These are phyloP conservation scores for Platanus orientalis DNA, from an alignment of 164 flowering plant genomes.

Conservation along the genomic window DNA sequence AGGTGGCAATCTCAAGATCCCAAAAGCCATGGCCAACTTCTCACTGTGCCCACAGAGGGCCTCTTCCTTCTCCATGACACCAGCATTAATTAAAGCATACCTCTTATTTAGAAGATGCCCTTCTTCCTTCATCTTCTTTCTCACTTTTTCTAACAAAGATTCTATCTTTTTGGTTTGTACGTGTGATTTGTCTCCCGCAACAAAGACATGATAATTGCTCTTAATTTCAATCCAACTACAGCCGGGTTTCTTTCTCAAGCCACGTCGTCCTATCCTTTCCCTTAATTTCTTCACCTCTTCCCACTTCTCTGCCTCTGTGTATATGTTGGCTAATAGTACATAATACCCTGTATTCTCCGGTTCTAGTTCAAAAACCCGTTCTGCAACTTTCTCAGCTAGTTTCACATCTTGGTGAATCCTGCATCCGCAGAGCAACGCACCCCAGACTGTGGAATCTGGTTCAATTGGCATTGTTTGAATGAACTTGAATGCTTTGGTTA, in stretches of 20 bases:
- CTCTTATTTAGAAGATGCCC: slow-evolving; percentile 28
- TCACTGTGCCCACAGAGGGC: slow-evolving; percentile 69
- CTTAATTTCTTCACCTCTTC: slow-evolving; percentile 45
- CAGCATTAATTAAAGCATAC: slow-evolving; percentile 44
- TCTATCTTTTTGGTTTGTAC: slow-evolving; percentile 34
- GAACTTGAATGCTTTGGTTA: slow-evolving; percentile 44
- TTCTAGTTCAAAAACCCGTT: slow-evolving; percentile 48
- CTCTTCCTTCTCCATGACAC: slow-evolving; percentile 41
- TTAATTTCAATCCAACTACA: slow-evolving; percentile 70
- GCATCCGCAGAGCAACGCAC: slow-evolving; percentile 57
- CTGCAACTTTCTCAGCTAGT: slow-evolving; percentile 71
- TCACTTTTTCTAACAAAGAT: slow-evolving; percentile 30
- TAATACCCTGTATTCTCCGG: slow-evolving; percentile 62
- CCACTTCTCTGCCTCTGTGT: slow-evolving; percentile 70
- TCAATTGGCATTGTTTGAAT: slow-evolving; percentile 49
- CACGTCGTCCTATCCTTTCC: slow-evolving; percentile 31
- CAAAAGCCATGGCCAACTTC: slow-evolving; percentile 62
- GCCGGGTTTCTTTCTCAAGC: slow-evolving; percentile 46
- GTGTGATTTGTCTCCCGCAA: slow-evolving; percentile 41
- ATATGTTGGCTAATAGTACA: slow-evolving; percentile 53
- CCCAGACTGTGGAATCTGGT: slow-evolving; percentile 67
- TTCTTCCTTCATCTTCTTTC: slow-evolving; percentile 39
- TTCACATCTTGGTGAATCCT: slow-evolving; percentile 48
- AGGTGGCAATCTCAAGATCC: slow-evolving; percentile 40
- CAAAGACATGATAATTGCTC: slow-evolving; percentile 46